These are phyloP conservation scores for Nematocida homosporus DNA, from an alignment of 371 early-diverging fungal genomes.

Conservation along the genomic window DNA sequence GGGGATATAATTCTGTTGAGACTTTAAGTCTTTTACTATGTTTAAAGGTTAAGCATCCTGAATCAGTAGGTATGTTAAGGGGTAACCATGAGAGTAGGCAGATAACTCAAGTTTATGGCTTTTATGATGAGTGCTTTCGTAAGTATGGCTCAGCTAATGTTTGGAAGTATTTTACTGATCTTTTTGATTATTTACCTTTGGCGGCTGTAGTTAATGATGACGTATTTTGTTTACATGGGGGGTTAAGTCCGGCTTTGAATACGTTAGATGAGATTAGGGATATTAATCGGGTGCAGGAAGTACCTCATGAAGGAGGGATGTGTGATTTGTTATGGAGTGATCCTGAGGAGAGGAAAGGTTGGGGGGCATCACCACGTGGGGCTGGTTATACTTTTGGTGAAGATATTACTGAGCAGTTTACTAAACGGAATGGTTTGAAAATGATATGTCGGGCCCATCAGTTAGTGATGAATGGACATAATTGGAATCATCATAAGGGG, in stretches of 20 bases:
- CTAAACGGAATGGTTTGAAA: slow-evolving; percentile 46
- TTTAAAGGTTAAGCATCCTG: slow-evolving; percentile 74
- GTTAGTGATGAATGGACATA: slow-evolving; percentile 55
- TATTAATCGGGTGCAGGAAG: slow-evolving; percentile 90
- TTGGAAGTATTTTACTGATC: slow-evolving; percentile 56
- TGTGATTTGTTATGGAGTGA: slow-evolving; percentile 97
- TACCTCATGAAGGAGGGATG: slow-evolving; percentile 96
- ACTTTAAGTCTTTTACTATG: slow-evolving; percentile 80
- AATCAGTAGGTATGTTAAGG: slow-evolving; percentile 75
- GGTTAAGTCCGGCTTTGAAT: slow-evolving; percentile 72
- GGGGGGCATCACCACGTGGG: slow-evolving; percentile 57
- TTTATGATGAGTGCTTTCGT: slow-evolving; percentile 88
- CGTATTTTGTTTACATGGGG: slow-evolving; percentile 92
- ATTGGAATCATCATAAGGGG: slow-evolving; percentile 55
- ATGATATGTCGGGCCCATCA: slow-evolving; percentile 56
- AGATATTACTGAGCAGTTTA: slow-evolving; percentile 56
- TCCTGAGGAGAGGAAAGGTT: slow-evolving; percentile 76
- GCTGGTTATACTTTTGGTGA: slow-evolving; percentile 55
- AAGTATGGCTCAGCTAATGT: slow-evolving; percentile 72
- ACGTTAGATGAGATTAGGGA: slow-evolving; percentile 71
- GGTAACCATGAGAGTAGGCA: slow-evolving; percentile 96
- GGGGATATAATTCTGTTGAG: slow-evolving; percentile 88
- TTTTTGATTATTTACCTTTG: slow-evolving; percentile 72
- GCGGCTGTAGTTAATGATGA: slow-evolving; percentile 81
- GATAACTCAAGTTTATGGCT: slow-evolving; percentile 93